These are phyloP conservation scores for Xanthoconium stramineum DNA, from an alignment of 768 basidiomycete genomes.

Conservation along the genomic window DNA sequence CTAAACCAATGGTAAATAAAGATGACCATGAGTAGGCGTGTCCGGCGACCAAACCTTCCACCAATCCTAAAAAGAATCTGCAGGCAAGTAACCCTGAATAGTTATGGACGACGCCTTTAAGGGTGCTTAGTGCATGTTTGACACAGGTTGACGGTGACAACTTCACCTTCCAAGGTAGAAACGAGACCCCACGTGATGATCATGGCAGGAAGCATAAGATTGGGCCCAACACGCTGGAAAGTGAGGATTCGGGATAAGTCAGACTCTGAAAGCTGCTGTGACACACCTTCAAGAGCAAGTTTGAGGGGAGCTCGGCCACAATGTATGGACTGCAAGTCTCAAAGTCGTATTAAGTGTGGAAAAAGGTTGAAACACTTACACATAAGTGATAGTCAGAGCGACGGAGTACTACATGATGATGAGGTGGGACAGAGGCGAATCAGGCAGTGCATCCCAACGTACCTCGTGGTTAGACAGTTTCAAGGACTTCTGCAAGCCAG, in stretches of 20 bases:
- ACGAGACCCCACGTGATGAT: slow-evolving; percentile 68
- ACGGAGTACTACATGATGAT: slow-evolving; percentile 32
- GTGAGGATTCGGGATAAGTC: background rate
- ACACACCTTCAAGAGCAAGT: slow-evolving; percentile 49
- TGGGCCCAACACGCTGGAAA: slow-evolving; percentile 43
- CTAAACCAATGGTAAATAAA: slow-evolving; percentile 26
- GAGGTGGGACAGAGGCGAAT: background rate
- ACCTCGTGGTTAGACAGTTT: slow-evolving; percentile 24
- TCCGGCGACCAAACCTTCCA: slow-evolving; percentile 47
- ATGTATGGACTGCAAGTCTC: slow-evolving; percentile 47
- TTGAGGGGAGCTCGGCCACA: slow-evolving; percentile 57
- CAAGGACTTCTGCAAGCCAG: slow-evolving; percentile 56
- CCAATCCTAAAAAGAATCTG: slow-evolving; percentile 48
- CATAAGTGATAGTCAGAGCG: slow-evolving; percentile 28
- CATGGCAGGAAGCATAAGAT: slow-evolving; percentile 61
- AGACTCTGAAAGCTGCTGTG: background rate
- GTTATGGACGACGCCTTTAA: slow-evolving; percentile 39
- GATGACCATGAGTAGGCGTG: background rate
- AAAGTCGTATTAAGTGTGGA: background rate
- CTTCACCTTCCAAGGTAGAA: slow-evolving; percentile 54
- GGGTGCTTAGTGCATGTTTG: background rate
- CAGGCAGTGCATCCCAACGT: background rate
- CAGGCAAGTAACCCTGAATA: slow-evolving; percentile 53
- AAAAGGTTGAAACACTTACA: slow-evolving; percentile 10
- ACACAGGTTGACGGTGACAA: background rate